Conservation (phyloP, 192 early-diverging fungal species). For the Entophlyctis luteolus region DNA sequence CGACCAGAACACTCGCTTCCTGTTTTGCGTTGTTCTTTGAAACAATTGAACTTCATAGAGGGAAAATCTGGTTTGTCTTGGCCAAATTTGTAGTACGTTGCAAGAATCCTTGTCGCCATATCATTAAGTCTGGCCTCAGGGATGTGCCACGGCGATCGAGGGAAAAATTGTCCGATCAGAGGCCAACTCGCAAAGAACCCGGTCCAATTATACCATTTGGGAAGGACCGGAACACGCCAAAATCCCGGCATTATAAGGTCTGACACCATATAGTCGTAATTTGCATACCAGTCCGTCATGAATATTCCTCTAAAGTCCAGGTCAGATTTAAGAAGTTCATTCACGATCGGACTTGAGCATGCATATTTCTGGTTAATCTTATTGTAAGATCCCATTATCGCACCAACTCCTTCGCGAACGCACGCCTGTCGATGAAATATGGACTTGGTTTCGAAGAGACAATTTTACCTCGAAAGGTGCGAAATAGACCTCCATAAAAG, state of each 20-base stretch:
- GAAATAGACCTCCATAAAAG: conserved; percentile 60
- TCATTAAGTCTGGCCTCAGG: conserved; percentile 40
- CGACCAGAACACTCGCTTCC: background rate
- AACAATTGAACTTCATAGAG: conserved; percentile 14
- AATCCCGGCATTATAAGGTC: conserved; percentile 67
- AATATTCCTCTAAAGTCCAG: conserved; percentile 62
- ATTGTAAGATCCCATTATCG: conserved; percentile 66
- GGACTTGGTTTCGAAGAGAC: conserved; percentile 21
- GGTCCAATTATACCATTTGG: no score
- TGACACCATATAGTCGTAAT: conserved; percentile 38
- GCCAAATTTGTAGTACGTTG: conserved; percentile 39
- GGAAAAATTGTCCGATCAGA: background rate
- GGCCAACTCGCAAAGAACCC: background rate
- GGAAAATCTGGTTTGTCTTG: conserved; percentile 26
- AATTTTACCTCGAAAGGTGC: conserved; percentile 56
- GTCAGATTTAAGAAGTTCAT: conserved; percentile 41
- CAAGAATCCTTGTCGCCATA: conserved; percentile 48
- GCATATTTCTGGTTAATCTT: conserved; percentile 52
- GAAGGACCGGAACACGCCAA: no score
- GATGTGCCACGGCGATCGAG: conserved; percentile 3
- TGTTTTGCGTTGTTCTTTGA: conserved; percentile 19
- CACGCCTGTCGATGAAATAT: conserved; percentile 47
- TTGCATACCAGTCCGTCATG: conserved; percentile 59
- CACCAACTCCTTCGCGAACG: conserved; percentile 46
- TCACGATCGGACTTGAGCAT: conserved; percentile 50